A percentile compares a stretch with the other conserved stretches of the same genome.
Conservation (phyloP, 257 asterid species). For the Solanum gandarillasii region DNA sequence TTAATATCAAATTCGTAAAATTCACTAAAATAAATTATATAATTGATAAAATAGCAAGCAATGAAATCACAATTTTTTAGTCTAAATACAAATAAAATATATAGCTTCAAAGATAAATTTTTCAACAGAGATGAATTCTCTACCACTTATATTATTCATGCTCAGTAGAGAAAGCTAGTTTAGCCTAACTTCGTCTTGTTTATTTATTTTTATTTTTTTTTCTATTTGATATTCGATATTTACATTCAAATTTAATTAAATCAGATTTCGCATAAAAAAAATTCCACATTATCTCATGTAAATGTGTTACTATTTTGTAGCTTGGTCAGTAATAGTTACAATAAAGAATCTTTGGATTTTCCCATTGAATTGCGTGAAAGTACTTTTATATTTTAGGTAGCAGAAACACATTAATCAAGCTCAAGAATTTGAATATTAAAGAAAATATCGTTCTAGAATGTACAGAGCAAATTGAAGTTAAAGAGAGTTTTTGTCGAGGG, state of each 20-base stretch:
- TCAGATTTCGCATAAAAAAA: too few species aligned
- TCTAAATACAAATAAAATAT: background rate
- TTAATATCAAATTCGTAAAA: background rate
- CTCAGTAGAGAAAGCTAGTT: background rate
- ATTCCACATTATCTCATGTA: too few species aligned
- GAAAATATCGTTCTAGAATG: too few species aligned
- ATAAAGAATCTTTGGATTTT: background rate
- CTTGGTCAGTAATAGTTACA: background rate
- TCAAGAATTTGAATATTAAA: too few species aligned
- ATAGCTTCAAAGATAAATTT: background rate
- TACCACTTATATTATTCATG: background rate
- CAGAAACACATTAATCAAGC: background rate
- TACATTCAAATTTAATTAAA: too few species aligned
- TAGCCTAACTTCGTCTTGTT: background rate
- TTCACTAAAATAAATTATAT: background rate
- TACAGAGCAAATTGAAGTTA: too few species aligned
- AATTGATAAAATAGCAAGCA: too few species aligned
- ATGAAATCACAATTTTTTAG: too few species aligned
- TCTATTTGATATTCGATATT: too few species aligned
- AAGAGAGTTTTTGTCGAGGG: too few species aligned
- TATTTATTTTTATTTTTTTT: too few species aligned
- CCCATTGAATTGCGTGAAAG: background rate
- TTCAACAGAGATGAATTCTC: background rate
- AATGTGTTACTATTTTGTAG: too few species aligned
- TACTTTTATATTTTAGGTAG: background rate